Evolutionary conservation across 805 yeast species (phyloP).

Genomic region (Maudiozyma pseudohumilis): DNA sequence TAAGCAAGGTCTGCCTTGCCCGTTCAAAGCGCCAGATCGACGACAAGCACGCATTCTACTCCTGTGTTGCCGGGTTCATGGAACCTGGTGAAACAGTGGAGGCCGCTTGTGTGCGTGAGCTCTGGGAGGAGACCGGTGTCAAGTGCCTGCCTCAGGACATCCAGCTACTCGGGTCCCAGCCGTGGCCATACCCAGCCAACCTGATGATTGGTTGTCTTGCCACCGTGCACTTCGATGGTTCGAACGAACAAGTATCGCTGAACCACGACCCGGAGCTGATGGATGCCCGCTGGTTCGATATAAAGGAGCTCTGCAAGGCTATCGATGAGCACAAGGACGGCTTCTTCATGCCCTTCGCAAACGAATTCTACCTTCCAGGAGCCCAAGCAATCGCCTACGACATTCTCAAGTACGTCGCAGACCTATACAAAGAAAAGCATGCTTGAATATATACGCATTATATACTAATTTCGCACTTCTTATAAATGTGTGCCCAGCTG

Average conservation of each 20-base stretch:
- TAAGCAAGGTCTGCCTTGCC: constrained; percentile 59
- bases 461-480: no score
- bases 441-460: no score
- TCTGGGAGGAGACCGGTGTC: constrained; percentile 94
- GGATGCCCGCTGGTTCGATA: constrained; percentile 81
- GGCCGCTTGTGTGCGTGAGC: constrained; percentile 77
- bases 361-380: constrained; percentile 23
- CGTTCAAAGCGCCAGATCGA: constrained; percentile 50
- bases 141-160: constrained; percentile 42
- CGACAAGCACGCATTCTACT: constrained; percentile 42
- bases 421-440: no score
- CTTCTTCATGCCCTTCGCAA: constrained; percentile 15
- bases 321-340: constrained; percentile 17
- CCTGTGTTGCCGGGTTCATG: constrained; percentile 90
- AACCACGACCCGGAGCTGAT: constrained; percentile 79
- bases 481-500: no score
- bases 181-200: constrained; percentile 96
- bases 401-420: constrained; percentile 12
- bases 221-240: constrained; percentile 58
- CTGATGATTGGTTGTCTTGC: constrained; percentile 90
- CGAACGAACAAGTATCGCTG: constrained; percentile 53
- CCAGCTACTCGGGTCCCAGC: constrained; percentile 64
- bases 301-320: constrained; percentile 39
- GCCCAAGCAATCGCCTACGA: constrained; percentile 25
- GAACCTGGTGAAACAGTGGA: constrained; percentile 93